Conservation (phyloP, 805 yeast species). For the Saccharomycopsis sp. region DNA sequence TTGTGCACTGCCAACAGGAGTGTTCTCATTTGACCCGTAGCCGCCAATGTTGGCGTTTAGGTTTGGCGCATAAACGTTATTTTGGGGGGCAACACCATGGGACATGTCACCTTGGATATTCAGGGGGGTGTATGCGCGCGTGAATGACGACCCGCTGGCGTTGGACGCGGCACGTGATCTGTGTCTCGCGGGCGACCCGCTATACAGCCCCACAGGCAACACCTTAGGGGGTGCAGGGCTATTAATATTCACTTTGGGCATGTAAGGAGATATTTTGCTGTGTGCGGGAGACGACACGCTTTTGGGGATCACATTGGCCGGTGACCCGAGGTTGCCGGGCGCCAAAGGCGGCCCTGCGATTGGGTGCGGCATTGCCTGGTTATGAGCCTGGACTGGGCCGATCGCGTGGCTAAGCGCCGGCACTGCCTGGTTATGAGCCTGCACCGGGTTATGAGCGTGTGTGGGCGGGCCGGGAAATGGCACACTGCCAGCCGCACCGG, state of each 20-base stretch:
- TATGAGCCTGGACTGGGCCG: too few species aligned
- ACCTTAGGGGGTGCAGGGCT: background rate
- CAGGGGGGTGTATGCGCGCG: too few species aligned
- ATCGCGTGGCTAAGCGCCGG: background rate
- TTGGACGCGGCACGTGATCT: background rate
- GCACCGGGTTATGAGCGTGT: background rate
- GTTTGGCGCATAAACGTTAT: background rate
- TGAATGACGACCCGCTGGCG: background rate
- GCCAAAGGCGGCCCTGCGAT: too few species aligned
- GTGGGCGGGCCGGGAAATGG: background rate
- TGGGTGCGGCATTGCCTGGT: too few species aligned
- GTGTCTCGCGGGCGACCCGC: background rate
- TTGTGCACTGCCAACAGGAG: background rate
- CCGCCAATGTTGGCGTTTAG: background rate
- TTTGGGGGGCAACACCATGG: background rate
- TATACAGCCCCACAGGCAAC: background rate
- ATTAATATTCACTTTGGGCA: background rate
- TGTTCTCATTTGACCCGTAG: background rate
- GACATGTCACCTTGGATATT: too few species aligned
- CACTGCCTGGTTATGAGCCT: background rate
- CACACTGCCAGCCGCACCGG: background rate
- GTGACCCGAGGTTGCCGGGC: too few species aligned
- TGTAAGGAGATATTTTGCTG: background rate
- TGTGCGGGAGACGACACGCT: background rate
- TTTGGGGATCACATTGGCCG: too few species aligned